Conservation (phyloP, 148 eudicot genomes). For the Pouteria glomerata region DNA sequence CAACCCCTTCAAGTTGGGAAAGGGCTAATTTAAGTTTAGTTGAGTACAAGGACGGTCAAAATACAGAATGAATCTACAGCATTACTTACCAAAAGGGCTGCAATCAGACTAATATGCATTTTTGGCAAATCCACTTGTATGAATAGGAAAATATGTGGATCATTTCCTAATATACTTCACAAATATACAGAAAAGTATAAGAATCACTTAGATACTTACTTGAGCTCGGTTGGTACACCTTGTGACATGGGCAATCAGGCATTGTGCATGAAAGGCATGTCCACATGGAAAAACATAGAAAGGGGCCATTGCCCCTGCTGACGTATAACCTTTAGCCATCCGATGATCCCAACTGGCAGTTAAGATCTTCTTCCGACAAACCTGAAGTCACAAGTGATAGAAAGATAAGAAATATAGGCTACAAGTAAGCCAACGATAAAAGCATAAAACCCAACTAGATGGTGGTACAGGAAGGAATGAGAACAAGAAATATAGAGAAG, state of each 20-base stretch:
- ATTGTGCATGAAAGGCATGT: constrained; percentile 89
- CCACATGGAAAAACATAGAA: constrained; percentile 98
- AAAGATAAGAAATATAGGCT: background rate
- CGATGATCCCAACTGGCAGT: constrained; percentile 61
- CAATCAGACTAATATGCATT: background rate
- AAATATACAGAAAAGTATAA: background rate
- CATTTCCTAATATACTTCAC: background rate
- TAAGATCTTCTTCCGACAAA: constrained; percentile 69
- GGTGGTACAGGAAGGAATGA: background rate
- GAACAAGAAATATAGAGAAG: background rate
- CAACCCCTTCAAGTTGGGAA: no score
- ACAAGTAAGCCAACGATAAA: constrained; percentile 1
- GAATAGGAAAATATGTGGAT: background rate
- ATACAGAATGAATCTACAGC: background rate
- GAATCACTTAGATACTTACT: constrained; percentile 40
- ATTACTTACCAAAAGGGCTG: background rate
- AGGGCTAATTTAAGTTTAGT: no score
- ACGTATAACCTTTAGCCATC: constrained; percentile 65
- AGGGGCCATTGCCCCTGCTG: constrained; percentile 94
- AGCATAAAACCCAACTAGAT: constrained; percentile 1
- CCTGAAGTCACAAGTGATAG: constrained; percentile 38
- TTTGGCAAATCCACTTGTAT: background rate
- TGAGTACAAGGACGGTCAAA: no score
- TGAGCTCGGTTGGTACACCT: constrained; percentile 65
- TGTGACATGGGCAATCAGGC: constrained; percentile 90